Base-by-base conservation (phyloP, 176 grass and related monocot genomes). In the Bolboschoenus planiculmis region DNA sequence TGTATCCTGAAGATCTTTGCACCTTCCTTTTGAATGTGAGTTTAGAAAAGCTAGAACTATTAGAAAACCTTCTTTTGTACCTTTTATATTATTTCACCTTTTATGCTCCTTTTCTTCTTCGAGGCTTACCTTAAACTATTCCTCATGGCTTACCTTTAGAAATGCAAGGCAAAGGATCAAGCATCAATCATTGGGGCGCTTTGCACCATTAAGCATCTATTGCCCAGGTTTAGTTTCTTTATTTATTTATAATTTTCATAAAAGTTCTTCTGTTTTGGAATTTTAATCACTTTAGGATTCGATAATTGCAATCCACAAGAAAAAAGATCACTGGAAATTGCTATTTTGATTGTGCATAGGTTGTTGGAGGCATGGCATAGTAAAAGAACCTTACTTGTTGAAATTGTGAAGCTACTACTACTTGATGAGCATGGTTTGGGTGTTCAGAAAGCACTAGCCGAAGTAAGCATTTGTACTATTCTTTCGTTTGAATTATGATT, bases 91-190 rank as follows among this genome's bases (percentile, higher is more conserved):
- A 60, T 50, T 64, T 87, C 11, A 40, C 42, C 42, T 78, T 76
- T 13, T 53, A 73, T 37, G 44, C 68, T 30, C 51, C 36, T 80
- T 3, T 64, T 64, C 29, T 64, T 63, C 59, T 50, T 44, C 40
- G 48, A 64, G 63, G 54, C 24, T 78, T n/a, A 75, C 77, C n/a
- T 40, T 27, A 86, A 81, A 83, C 27, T 51, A 56, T 63, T 55
- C 34, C 24, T 85, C 42, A 48, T 81, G 33, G 88, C 73, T 83
- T 53, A 83, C 79, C 20, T 80, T 44, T 65, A 97, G 95, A 97
- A 94, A 94, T 97, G 95, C 83, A 94, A 85, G 60, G 90, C 95
- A 91, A 97, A 97, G 87, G 95, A 94, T 84, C 91, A 97, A 90
- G 76, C 90, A 71, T 92, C 88, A 47, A 92, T 91, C 61, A 85